Evolutionary conservation across 23 red algal genomes (phyloP).

Genomic region (Agarophyton chilense): DNA sequence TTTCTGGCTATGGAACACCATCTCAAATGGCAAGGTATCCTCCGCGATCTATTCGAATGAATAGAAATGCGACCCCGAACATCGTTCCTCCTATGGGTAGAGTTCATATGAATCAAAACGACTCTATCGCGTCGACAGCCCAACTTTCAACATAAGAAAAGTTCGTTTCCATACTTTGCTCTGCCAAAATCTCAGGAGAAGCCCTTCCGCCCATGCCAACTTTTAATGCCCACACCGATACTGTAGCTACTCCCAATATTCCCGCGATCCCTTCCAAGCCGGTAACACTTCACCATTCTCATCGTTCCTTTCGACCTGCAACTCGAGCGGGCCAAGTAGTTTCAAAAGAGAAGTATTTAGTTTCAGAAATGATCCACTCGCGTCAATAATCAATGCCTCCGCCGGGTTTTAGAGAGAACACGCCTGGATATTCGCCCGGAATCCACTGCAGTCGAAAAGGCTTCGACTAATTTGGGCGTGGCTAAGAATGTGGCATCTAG

Average conservation of each 20-base stretch:
- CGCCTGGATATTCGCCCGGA: conserved; percentile 75
- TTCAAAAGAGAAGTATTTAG: not conserved
- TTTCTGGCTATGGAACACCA: conserved; percentile 19
- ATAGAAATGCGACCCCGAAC: conserved; percentile 4
- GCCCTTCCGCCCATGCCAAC: conserved; percentile 59
- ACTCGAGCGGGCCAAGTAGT: not conserved
- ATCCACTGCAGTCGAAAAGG: conserved; percentile 55
- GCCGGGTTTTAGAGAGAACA: conserved; percentile 77
- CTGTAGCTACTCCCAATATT: conserved; percentile 12
- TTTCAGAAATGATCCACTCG: not conserved
- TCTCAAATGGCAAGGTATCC: not conserved
- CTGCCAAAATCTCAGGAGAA: conserved; percentile 39
- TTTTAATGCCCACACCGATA: conserved; percentile 33
- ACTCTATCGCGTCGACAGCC: conserved; percentile 13
- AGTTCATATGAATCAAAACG: not conserved
- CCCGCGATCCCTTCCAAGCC: conserved; percentile 25
- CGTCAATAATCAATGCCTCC: conserved; percentile 36
- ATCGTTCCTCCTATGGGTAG: not conserved
- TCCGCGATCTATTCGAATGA: not conserved
- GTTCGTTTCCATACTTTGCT: conserved; percentile 58
- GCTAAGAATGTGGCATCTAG: conserved; percentile 71
- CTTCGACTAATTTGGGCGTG: conserved; percentile 61
- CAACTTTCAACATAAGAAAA: conserved; percentile 69
- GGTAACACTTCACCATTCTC: not conserved
- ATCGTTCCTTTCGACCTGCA: conserved; percentile 3